phyloP scores from a whole-genome alignment of 2,329 filamentous ascomycete genomes.

The Fragosphaeria purpurea region DNA sequence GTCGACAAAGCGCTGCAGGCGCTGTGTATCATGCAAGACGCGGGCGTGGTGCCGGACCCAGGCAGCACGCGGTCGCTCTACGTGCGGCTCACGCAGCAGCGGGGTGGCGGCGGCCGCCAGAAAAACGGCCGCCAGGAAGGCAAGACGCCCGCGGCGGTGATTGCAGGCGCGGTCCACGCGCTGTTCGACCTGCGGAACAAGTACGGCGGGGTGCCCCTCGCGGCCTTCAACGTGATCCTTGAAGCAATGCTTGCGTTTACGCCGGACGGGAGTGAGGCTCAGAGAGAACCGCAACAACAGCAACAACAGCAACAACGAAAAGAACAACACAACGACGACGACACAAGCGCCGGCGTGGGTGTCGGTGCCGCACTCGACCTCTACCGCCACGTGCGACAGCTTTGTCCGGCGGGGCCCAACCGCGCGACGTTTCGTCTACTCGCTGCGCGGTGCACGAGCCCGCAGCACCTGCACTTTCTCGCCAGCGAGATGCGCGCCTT shows the following conservation, averaged over 20 bases:
- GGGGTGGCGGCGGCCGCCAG: not conserved
- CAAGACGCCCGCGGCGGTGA: conserved; percentile 4
- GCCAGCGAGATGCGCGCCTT: conserved; percentile 28
- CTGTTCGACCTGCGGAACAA: conserved; percentile 41
- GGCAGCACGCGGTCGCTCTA: conserved; percentile 56
- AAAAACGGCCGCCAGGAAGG: not conserved
- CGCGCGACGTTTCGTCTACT: conserved; percentile 27
- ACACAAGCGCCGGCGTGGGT: not conserved
- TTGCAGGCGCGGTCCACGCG: conserved; percentile 39
- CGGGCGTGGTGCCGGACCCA: conserved; percentile 45
- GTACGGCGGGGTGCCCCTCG: conserved; percentile 23
- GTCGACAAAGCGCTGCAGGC: conserved; percentile 57
- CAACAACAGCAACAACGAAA: no score
- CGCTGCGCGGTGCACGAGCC: conserved; percentile 17
- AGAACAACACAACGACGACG: not conserved
- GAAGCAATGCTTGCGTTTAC: conserved; percentile 21
- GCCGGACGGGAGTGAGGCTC: not conserved
- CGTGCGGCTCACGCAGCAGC: conserved; percentile 31
- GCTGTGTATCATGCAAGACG: conserved; percentile 62
- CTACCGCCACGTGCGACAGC: conserved; percentile 26
- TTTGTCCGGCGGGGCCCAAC: conserved; percentile 25
- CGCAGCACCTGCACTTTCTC: conserved; percentile 24
- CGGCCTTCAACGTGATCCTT: conserved; percentile 31
- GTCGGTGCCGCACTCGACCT: conserved; percentile 21
- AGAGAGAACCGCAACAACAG: no score